Evolutionary conservation across 371 early-diverging fungal species (phyloP).

Genomic region (Rhizopus arrhizus): DNA sequence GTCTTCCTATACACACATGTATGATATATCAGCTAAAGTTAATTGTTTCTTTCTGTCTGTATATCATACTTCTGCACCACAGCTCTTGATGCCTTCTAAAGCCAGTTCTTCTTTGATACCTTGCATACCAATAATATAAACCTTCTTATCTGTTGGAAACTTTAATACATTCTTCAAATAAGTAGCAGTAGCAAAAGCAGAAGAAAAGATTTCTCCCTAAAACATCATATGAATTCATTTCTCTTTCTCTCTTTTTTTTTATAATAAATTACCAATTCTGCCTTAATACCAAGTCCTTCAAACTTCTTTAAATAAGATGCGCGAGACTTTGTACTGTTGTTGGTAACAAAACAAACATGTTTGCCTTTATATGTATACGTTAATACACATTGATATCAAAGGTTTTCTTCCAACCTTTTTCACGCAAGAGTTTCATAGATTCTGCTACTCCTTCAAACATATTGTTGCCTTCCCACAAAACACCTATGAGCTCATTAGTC

Average conservation of each 20-base stretch:
- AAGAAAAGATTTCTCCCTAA: constrained; percentile 90
- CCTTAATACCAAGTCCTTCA: constrained; percentile 72
- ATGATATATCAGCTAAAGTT: constrained; percentile 2
- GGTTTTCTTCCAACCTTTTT: constrained; percentile 53
- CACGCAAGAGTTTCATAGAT: constrained; percentile 70
- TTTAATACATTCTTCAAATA: constrained; percentile 82
- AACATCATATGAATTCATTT: background rate
- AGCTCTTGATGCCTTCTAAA: constrained; percentile 68
- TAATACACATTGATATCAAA: constrained; percentile 11
- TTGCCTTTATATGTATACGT: constrained; percentile 60
- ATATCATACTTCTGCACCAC: constrained; percentile 57
- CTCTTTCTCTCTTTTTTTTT: background rate
- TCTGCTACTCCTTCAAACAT: constrained; percentile 71
- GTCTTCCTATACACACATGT: constrained; percentile 37
- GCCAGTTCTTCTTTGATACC: constrained; percentile 89
- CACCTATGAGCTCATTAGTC: constrained; percentile 62
- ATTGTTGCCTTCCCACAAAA: constrained; percentile 85
- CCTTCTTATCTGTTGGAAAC: constrained; percentile 83
- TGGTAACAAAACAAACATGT: constrained; percentile 90
- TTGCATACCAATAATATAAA: constrained; percentile 87
- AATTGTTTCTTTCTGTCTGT: background rate
- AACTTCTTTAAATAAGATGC: constrained; percentile 82
- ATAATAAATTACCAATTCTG: constrained; percentile 54
- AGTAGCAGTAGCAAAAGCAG: constrained; percentile 93
- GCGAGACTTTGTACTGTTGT: constrained; percentile 94